Conservation (phyloP, 2,329 filamentous ascomycete species). For the Microdochium nivale region DNA sequence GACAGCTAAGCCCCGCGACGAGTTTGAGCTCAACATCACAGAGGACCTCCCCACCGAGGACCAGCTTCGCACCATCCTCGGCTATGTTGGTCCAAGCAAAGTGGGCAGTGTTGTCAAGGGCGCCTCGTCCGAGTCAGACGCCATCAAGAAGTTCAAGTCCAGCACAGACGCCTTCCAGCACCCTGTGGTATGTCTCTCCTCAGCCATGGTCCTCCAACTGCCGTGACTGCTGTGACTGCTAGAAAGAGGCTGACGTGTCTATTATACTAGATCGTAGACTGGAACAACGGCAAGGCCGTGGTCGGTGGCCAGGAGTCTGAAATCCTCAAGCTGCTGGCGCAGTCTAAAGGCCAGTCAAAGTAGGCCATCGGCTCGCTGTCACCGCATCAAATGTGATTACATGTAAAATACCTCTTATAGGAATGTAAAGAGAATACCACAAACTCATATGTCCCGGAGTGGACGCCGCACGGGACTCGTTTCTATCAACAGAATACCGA, state of each 20-base stretch:
- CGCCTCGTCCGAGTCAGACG: constrained; percentile 66
- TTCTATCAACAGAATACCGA: too few species aligned
- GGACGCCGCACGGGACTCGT: too few species aligned
- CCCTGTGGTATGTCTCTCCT: constrained; percentile 58
- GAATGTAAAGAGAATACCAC: neutral
- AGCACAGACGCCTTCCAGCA: constrained; percentile 59
- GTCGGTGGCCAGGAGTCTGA: constrained; percentile 76
- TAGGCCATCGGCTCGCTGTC: neutral
- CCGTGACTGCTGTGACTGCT: too few species aligned
- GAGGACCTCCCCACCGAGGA: constrained; percentile 72
- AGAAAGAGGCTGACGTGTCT: constrained; percentile 5
- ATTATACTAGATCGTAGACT: constrained; percentile 61
- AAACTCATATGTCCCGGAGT: neutral
- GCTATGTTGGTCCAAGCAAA: constrained; percentile 63
- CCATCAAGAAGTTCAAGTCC: constrained; percentile 68
- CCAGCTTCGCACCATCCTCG: constrained; percentile 75
- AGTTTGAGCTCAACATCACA: constrained; percentile 83
- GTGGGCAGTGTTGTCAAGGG: constrained; percentile 60
- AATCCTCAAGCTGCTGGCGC: constrained; percentile 72
- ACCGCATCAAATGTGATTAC: neutral
- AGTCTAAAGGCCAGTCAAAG: constrained; percentile 28
- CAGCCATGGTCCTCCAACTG: too few species aligned
- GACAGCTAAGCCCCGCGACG: constrained; percentile 43
- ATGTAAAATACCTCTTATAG: neutral
- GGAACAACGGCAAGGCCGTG: constrained; percentile 81